A percentile compares a stretch with the other conserved stretches of the same genome.
Conservation (phyloP, 306 rosid species). For the Arachis hypogaea region DNA sequence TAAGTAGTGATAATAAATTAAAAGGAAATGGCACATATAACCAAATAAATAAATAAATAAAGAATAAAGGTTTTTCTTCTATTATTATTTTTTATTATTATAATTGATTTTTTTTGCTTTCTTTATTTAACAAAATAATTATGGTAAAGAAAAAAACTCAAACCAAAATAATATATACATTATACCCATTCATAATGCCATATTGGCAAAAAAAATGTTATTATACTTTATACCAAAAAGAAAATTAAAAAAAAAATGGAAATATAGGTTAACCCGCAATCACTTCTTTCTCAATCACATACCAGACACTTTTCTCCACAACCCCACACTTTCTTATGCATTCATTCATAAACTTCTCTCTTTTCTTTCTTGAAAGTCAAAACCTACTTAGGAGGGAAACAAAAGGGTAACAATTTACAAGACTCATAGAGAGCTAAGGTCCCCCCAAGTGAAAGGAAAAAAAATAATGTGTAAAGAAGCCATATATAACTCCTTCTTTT, state of each 20-base stretch:
- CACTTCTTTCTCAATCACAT: constrained; percentile 33
- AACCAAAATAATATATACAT: constrained; percentile 14
- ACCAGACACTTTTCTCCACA: constrained; percentile 25
- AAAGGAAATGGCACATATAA: constrained; percentile 11
- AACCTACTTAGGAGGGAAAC: constrained; percentile 47
- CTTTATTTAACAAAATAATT: constrained; percentile 1
- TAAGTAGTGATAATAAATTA: constrained; percentile 28
- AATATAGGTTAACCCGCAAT: constrained; percentile 38
- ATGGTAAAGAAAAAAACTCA: constrained; percentile 8
- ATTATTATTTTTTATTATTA: not conserved
- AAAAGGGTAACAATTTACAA: constrained; percentile 52
- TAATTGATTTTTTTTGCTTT: constrained; percentile 19
- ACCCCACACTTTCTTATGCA: not conserved
- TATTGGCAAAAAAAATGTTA: constrained; percentile 17
- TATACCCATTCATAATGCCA: constrained; percentile 21
- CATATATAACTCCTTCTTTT: constrained; percentile 16
- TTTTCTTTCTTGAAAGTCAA: constrained; percentile 48
- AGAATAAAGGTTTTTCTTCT: no score
- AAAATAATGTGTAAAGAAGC: not conserved
- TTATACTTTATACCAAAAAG: constrained; percentile 27
- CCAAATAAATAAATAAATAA: not conserved
- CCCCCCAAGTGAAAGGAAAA: constrained; percentile 29
- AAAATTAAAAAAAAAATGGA: not conserved
- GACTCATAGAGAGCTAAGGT: constrained; percentile 44
- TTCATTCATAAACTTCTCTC: not conserved